Conservation (phyloP, 345 rosid species). For the Dimocarpus longan region DNA sequence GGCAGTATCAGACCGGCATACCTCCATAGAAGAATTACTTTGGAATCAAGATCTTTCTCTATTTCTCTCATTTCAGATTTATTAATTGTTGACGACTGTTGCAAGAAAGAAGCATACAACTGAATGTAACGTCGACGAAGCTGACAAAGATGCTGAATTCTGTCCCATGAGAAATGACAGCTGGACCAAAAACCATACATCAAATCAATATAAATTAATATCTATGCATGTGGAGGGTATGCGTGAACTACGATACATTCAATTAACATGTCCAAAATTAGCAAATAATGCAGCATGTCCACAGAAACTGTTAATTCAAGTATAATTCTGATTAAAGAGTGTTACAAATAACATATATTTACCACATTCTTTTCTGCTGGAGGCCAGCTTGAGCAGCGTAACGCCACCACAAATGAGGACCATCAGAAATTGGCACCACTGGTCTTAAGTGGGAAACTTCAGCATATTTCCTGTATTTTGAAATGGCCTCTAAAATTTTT, state of each 20-base stretch:
- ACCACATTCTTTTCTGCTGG: slow-evolving; percentile 89
- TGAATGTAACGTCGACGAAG: slow-evolving; percentile 86
- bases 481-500: slow-evolving; percentile 86
- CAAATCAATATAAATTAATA: slow-evolving; percentile 31
- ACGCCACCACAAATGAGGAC: slow-evolving; percentile 82
- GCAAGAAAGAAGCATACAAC: slow-evolving; percentile 77
- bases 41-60: slow-evolving; percentile 88
- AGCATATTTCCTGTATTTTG: slow-evolving; percentile 76
- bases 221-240: background rate
- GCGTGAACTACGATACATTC: background rate
- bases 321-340: slow-evolving; percentile 1
- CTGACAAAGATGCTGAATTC: slow-evolving; percentile 71
- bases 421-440: slow-evolving; percentile 63
- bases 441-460: slow-evolving; percentile 96
- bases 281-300: background rate
- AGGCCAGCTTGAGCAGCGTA: slow-evolving; percentile 88
- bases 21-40: slow-evolving; percentile 99
- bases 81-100: slow-evolving; percentile 56
- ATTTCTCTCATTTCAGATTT: slow-evolving; percentile 76
- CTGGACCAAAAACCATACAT: slow-evolving; percentile 44
- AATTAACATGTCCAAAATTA: background rate
- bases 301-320: background rate
- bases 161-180: slow-evolving; percentile 91
- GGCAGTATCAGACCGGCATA: slow-evolving; percentile 28
- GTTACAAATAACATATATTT: slow-evolving; percentile 11